A percentile compares a stretch with the other conserved stretches of the same genome.
These are phyloP conservation scores for Penicillium lividum DNA, from an alignment of 495 filamentous ascomycete species.

Conservation along the genomic window DNA sequence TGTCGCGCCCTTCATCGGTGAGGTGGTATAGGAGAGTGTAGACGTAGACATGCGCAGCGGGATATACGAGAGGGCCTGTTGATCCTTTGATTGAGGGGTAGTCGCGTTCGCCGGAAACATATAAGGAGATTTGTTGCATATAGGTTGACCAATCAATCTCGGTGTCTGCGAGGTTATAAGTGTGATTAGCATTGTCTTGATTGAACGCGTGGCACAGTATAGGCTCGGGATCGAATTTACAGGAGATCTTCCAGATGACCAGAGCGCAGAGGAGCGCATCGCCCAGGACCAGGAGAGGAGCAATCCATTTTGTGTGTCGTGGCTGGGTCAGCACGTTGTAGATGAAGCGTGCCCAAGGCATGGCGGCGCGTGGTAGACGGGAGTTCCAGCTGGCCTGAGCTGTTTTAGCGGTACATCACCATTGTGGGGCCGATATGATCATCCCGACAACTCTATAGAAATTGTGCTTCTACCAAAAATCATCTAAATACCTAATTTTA, in stretches of 20 bases:
- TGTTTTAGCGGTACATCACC: constrained; percentile 2
- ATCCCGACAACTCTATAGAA: constrained; percentile 1
- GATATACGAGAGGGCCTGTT: constrained; percentile 93
- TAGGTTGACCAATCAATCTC: constrained; percentile 98
- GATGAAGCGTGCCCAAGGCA: constrained; percentile 8
- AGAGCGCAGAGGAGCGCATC: constrained; percentile 73
- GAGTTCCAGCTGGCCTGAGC: constrained; percentile 20
- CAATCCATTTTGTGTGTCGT: constrained; percentile 62
- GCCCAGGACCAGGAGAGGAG: constrained; percentile 65
- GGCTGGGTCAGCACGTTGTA: constrained; percentile 47
- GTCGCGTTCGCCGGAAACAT: constrained; percentile 79
- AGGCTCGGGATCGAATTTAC: constrained; percentile 51
- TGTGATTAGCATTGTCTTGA: constrained; percentile 22
- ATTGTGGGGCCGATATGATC: neutral
- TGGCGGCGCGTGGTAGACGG: constrained; percentile 1
- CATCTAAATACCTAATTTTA: neutral
- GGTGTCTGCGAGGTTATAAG: constrained; percentile 63
- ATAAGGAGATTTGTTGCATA: constrained; percentile 88
- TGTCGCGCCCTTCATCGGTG: constrained; percentile 74
- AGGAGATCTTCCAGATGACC: constrained; percentile 84
- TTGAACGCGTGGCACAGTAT: constrained; percentile 7
- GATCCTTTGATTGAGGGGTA: constrained; percentile 83
- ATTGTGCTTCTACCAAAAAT: neutral
- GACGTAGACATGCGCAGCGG: constrained; percentile 88
- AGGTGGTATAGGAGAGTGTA: constrained; percentile 78